Percentiles rank a stretch among this genome's conserved stretches.
phyloP scores from a whole-genome alignment of 257 asterid species.

The Penstemon davidsonii region DNA sequence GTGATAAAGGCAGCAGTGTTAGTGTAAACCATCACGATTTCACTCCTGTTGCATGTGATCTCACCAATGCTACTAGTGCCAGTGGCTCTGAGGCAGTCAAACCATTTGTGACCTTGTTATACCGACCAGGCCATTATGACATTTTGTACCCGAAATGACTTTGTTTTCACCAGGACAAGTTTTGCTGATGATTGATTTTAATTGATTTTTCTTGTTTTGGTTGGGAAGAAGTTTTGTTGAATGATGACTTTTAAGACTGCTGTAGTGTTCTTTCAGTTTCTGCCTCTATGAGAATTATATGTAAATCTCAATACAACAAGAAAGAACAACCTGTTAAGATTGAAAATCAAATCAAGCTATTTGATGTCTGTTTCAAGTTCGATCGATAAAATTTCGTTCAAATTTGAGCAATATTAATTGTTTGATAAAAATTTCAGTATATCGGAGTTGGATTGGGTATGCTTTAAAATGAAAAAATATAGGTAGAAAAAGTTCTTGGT shows the following conservation, averaged over 20 bases:
- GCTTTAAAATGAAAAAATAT: no score
- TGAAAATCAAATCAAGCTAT: no score
- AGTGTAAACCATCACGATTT: slow-evolving; percentile 93
- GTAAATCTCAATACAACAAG: background rate
- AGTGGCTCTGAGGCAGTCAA: slow-evolving; percentile 35
- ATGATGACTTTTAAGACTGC: slow-evolving; percentile 21
- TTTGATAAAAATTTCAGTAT: no score
- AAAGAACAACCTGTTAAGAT: background rate
- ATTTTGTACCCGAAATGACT: slow-evolving; percentile 69
- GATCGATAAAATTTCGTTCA: no score
- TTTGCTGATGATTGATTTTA: slow-evolving; percentile 9
- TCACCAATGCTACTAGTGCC: background rate
- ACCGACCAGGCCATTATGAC: slow-evolving; percentile 97
- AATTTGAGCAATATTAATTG: no score
- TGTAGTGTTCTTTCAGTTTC: no score
- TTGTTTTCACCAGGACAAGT: slow-evolving; percentile 21
- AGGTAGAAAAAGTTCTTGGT: no score
- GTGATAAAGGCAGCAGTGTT: slow-evolving; percentile 64
- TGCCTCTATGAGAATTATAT: no score
- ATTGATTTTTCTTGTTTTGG: background rate
- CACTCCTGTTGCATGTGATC: slow-evolving; percentile 36
- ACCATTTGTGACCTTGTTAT: slow-evolving; percentile 77
- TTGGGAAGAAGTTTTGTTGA: background rate
- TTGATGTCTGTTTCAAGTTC: no score
- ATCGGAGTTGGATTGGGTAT: no score